Evolutionary conservation across 305 asterid species (phyloP), one percentile per base, ranked within the genome.

Genomic region (Fraxinus angustifolia): DNA sequence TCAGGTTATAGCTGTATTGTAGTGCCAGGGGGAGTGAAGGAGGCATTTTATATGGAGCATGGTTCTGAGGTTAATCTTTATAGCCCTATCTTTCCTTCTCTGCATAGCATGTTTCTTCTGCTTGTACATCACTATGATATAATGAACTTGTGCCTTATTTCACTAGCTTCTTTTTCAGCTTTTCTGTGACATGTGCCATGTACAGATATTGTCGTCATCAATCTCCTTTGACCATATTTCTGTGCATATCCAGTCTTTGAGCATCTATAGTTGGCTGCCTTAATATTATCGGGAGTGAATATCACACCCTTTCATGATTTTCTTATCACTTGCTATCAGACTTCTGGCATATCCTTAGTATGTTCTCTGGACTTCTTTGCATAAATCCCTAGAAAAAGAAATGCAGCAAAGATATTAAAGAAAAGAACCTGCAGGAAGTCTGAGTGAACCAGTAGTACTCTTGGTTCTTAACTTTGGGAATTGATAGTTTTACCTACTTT

Each of bases 21-120:
- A 78, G 93, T 96, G 71, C 99, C 99, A 67, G 99, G 99, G 74
- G 99, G 99, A 60, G 94, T 91, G 78, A 96, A 90, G 84, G 99
- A 96, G 91, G 86, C 97, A 78, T 89, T 82, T 67, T 87, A 84
- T 76, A 96, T 96, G 98, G 95, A 96, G 85, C 97, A 78, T 83
- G 93, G 89, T 68, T 91, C 94, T 36, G 99, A 96, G 99, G 99
- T 96, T 82, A 73, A 65, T 77, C 65, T 82, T 71, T 21, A 62
- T 17, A 31, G 76, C 78, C 78, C 80, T 5, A n/a, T 80, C 21
- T 82, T 73, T 79, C 78, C 26, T 67, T 78, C 78, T 14, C 33
- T 50, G 68, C 74, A 79, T 76, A n/a, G 67, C 65, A 67, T 81
- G 48, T 77, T 42, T 48, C 40, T 33, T 76, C 40, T 65, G 40